Evolutionary conservation across 1,139 yeast species (phyloP), one percentile per base, ranked within the genome.

Genomic region (Spathaspora sp.): DNA sequence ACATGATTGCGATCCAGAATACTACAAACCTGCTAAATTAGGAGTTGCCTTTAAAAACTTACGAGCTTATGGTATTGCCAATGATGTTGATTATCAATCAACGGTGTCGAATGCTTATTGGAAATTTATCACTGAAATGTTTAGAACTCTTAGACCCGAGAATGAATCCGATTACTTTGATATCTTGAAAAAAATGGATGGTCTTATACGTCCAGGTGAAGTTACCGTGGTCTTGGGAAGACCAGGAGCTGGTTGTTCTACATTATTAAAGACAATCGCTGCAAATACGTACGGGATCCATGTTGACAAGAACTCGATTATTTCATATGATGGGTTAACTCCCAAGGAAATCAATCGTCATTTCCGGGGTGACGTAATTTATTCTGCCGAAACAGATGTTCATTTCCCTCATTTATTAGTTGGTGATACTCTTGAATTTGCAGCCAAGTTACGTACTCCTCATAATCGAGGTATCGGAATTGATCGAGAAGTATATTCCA

Each of bases 41-140:
- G 95, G 96, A 9, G 72, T 89, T 36, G 77, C 86, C 4, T 89
- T 84, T 73, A 76, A 78, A 49, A 68, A 86, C 55, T 67, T 89
- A 54, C 67, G 86, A 47, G 95, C 91, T 1, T 78, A 74, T 53
- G 97, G 96, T 49, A 76, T 77, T 49, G 90, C 93, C 8, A 73
- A 86, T 5, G 95, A 86, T 58, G 78, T 90, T 2, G 93, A 87
- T 57, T 89, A 85, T 65, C 96, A 88, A 64, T 71, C 86, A 18
- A 88, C 90, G 1, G 83, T 86, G 9, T 58, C 75, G 18, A 88
- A 86, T 58, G 69, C 75, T 11, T 65, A 72, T 38, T 63, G 49
- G 43, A 68, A 67, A 46, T 43, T 48, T 8, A 47, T 53, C 6
- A 41, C 41, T 5, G 62, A 62, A 36, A 51, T 52, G 4, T 33